Percentiles rank a stretch among this genome's conserved stretches.
These are phyloP conservation scores for Penicillium pancosmium DNA, from an alignment of 495 filamentous ascomycete species.

Conservation along the genomic window DNA sequence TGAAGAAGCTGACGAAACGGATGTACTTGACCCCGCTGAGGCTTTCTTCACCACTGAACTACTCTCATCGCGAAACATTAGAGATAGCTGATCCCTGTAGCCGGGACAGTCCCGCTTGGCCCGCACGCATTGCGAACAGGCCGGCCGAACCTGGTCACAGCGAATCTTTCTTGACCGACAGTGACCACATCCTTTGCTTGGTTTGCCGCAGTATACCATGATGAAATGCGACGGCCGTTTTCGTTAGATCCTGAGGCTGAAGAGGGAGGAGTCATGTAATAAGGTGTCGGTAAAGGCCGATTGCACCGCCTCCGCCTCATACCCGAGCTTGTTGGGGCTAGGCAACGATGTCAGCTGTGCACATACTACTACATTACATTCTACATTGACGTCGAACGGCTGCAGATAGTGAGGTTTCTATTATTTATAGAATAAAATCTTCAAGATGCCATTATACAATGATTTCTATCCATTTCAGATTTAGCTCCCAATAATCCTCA, in stretches of 20 bases:
- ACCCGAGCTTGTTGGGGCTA: slow-evolving; percentile 4
- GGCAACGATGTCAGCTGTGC: not conserved
- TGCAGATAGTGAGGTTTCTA: too few relatives aligned
- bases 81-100: slow-evolving; percentile 67
- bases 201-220: slow-evolving; percentile 78
- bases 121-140: slow-evolving; percentile 70
- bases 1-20: slow-evolving; percentile 12
- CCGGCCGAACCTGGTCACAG: slow-evolving; percentile 66
- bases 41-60: slow-evolving; percentile 67
- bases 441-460: too few relatives aligned
- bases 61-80: slow-evolving; percentile 77
- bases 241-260: not conserved
- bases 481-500: not conserved
- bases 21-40: slow-evolving; percentile 39
- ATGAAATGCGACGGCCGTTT: not conserved
- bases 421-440: too few relatives aligned
- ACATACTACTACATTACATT: not conserved
- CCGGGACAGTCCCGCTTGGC: slow-evolving; percentile 68
- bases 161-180: slow-evolving; percentile 68
- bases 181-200: slow-evolving; percentile 72
- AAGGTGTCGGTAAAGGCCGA: slow-evolving; percentile 6
- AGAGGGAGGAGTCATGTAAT: slow-evolving; percentile 3
- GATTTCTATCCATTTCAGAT: not conserved
- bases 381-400: not conserved
- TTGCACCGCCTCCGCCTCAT: slow-evolving; percentile 6